These are phyloP conservation scores for Fusarium algeriense DNA, from an alignment of 2,329 filamentous ascomycete genomes.

Conservation along the genomic window DNA sequence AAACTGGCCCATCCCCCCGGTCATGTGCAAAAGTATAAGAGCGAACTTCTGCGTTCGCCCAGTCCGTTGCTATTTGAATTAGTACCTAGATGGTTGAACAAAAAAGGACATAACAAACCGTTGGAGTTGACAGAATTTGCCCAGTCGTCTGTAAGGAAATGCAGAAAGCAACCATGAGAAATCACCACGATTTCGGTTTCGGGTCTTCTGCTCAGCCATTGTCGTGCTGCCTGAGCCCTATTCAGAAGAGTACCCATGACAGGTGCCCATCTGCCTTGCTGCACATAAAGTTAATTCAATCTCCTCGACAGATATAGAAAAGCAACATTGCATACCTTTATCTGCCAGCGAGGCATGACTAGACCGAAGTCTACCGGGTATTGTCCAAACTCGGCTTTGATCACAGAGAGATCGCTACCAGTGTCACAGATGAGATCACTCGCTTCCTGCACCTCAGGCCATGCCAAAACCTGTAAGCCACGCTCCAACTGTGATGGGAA, in stretches of 20 bases:
- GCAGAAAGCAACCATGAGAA: constrained; percentile 1
- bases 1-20: rapidly evolving
- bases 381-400: not conserved
- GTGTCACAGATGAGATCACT: constrained; percentile 2
- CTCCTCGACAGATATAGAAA: too few relatives aligned
- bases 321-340: not conserved
- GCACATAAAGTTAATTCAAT: not conserved
- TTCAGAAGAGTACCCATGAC: rapidly evolving
- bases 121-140: not conserved
- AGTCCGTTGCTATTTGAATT: not conserved
- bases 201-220: not conserved
- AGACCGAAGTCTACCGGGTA: not conserved
- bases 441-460: not conserved
- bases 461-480: not conserved
- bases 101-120: not conserved
- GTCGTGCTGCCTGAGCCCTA: not conserved
- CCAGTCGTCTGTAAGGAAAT: constrained; percentile 9
- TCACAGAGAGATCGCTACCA: not conserved
- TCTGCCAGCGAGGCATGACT: not conserved
- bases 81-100: rapidly evolving
- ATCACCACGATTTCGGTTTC: constrained; percentile 6
- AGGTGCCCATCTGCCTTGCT: not conserved
- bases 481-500: not conserved
- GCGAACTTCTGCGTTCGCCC: constrained; percentile 3
- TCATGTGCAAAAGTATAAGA: not conserved